Conservation (phyloP, 352 stramenopile species). For the Phytophthora pseudosyringae region DNA sequence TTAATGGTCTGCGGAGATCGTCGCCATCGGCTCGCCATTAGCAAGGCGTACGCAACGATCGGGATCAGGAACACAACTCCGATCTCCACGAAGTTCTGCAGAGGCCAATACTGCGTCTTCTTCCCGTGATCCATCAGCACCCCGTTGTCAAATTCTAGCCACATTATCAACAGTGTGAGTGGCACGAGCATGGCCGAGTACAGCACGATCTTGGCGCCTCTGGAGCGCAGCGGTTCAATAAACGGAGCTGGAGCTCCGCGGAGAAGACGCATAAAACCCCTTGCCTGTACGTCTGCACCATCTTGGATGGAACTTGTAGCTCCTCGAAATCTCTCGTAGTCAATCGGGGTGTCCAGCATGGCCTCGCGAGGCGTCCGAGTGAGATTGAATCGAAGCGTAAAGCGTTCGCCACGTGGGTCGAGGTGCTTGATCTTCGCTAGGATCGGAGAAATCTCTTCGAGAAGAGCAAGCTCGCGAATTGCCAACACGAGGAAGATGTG, state of each 20-base stretch:
- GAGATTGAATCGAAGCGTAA: constrained; percentile 41
- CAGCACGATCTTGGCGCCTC: constrained; percentile 29
- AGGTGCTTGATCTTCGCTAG: constrained; percentile 35
- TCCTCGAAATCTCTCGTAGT: constrained; percentile 31
- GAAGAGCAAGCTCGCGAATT: constrained; percentile 46
- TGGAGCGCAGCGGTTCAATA: constrained; percentile 41
- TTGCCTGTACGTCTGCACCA: not conserved
- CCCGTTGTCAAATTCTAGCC: constrained; percentile 44
- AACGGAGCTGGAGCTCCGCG: constrained; percentile 33
- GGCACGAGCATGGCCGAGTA: constrained; percentile 39
- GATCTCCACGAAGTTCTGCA: constrained; percentile 57
- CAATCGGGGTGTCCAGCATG: constrained; percentile 31
- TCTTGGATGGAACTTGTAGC: constrained; percentile 7
- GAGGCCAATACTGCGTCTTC: constrained; percentile 54
- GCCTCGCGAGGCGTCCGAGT: constrained; percentile 33
- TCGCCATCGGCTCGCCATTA: constrained; percentile 29
- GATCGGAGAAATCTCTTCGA: constrained; percentile 50
- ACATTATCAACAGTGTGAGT: constrained; percentile 35
- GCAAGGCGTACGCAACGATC: constrained; percentile 30
- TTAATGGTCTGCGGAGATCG: constrained; percentile 5
- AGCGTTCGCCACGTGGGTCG: constrained; percentile 30
- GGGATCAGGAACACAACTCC: constrained; percentile 42
- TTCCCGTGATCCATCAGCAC: constrained; percentile 37
- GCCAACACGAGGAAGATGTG: constrained; percentile 48
- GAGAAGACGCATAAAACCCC: constrained; percentile 3